Evolutionary conservation across 495 filamentous ascomycete genomes (phyloP).

Genomic region (Massariosphaeria phaeospora): DNA sequence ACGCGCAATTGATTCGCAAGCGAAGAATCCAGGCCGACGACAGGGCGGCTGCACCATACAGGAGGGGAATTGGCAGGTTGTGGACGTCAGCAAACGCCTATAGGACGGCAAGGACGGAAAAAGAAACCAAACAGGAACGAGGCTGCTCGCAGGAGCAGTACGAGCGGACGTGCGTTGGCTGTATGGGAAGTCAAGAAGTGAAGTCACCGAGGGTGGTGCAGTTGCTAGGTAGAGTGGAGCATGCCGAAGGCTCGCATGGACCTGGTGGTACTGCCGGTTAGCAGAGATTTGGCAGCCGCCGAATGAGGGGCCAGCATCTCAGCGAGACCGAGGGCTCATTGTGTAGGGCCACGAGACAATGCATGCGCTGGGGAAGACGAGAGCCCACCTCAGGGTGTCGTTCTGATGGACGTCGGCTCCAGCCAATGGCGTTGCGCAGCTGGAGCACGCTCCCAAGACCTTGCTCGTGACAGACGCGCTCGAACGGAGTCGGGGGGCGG

Average conservation of each 20-base stretch:
- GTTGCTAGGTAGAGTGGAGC: constrained; percentile 1
- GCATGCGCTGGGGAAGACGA: constrained; percentile 21
- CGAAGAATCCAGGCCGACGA: constrained; percentile 4
- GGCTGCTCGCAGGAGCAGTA: constrained; percentile 4
- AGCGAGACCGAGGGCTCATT: constrained; percentile 6
- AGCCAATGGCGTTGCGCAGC: constrained; percentile 11
- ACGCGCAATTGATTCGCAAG: constrained; percentile 12
- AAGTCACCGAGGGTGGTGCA: constrained; percentile 10
- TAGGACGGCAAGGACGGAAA: constrained; percentile 17
- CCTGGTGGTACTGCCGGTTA: constrained; percentile 14
- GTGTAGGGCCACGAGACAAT: constrained; percentile 26
- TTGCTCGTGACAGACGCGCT: too few species aligned
- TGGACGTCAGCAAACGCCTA: constrained; percentile 21
- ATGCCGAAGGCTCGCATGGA: constrained; percentile 24
- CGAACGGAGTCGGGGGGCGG: too few species aligned
- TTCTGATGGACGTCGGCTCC: not conserved
- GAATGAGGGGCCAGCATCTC: constrained; percentile 20
- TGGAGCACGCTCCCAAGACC: constrained; percentile 13
- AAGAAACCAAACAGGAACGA: constrained; percentile 15
- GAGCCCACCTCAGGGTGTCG: constrained; percentile 9
- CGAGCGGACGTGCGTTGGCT: constrained; percentile 13
- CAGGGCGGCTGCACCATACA: constrained; percentile 23
- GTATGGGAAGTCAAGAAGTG: constrained; percentile 21
- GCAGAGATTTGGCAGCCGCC: constrained; percentile 8
- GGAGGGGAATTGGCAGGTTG: not conserved